Conservation (phyloP, 805 yeast genomes). For the Phaffomyces antillensis region DNA sequence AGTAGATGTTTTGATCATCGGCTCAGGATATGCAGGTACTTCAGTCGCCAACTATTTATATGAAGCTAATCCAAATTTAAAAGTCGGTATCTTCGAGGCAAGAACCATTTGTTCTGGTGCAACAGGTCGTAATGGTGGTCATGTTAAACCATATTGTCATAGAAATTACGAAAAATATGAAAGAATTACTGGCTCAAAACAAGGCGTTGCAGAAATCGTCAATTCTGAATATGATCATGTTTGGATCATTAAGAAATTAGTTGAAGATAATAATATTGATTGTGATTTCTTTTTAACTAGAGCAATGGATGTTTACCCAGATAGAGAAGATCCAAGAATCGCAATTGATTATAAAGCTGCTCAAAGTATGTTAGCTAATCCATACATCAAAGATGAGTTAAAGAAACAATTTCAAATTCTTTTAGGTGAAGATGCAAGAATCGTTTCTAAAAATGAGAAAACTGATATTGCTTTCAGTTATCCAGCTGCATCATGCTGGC, state of each 20-base stretch:
- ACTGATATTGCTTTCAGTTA: conserved; percentile 68
- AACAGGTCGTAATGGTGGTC: conserved; percentile 45
- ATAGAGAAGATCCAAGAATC: conserved; percentile 15
- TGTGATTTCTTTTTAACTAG: conserved; percentile 31
- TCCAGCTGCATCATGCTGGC: conserved; percentile 40
- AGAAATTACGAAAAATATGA: conserved; percentile 9
- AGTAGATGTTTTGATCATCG: conserved; percentile 35
- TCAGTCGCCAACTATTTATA: conserved; percentile 31
- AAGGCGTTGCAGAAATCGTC: conserved; percentile 29
- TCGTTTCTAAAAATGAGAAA: conserved; percentile 62
- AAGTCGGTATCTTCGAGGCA: conserved; percentile 34
- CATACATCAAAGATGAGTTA: conserved; percentile 22
- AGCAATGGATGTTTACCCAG: conserved; percentile 30
- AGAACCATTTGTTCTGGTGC: conserved; percentile 36
- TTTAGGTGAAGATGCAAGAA: conserved; percentile 34
- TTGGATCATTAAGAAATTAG: conserved; percentile 25
- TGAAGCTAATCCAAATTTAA: conserved; percentile 20
- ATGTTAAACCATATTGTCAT: conserved; percentile 31
- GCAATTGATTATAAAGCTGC: conserved; percentile 11
- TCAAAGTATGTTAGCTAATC: conserved; percentile 21
- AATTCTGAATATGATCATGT: conserved; percentile 33
- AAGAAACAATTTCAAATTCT: conserved; percentile 27
- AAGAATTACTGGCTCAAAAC: conserved; percentile 7
- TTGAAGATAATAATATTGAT: conserved; percentile 29
- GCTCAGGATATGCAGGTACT: conserved; percentile 41